A percentile compares a stretch with the other conserved stretches of the same genome.
These are phyloP conservation scores for Ocimum tenuiflorum DNA, from an alignment of 257 asterid species.

Conservation along the genomic window DNA sequence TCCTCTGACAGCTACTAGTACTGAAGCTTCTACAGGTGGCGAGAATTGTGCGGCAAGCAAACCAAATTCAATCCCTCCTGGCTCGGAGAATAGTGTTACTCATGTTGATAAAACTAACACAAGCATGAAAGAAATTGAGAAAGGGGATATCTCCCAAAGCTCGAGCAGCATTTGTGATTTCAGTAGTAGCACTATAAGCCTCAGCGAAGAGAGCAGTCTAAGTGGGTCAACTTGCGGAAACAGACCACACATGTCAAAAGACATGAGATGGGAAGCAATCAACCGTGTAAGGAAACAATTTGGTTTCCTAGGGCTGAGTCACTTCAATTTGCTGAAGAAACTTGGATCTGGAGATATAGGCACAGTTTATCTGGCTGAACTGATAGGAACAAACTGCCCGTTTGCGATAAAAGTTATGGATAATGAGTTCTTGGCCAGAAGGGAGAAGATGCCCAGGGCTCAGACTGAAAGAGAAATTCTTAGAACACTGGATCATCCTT, in stretches of 20 bases:
- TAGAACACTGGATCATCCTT: conserved; percentile 64
- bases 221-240: conserved; percentile 52
- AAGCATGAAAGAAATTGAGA: conserved; percentile 35
- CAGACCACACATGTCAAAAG: conserved; percentile 90
- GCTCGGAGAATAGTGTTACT: conserved; percentile 24
- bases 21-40: conserved; percentile 19
- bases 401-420: conserved; percentile 78
- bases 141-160: conserved; percentile 70
- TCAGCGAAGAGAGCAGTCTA: conserved; percentile 73
- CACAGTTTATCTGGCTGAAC: conserved; percentile 63
- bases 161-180: conserved; percentile 81
- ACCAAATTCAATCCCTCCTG: conserved; percentile 18
- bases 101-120: conserved; percentile 28
- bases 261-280: conserved; percentile 42
- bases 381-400: conserved; percentile 44
- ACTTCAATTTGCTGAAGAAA: conserved; percentile 54
- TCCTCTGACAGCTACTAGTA: conserved; percentile 16
- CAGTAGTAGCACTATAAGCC: conserved; percentile 66
- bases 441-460: conserved; percentile 67
- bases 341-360: conserved; percentile 82
- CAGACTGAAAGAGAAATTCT: conserved; percentile 72
- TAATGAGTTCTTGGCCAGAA: conserved; percentile 51
- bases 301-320: conserved; percentile 45
- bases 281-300: conserved; percentile 25
- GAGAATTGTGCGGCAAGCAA: conserved; percentile 25